These are phyloP conservation scores for Chlorociboria aeruginascens DNA, from an alignment of 495 filamentous ascomycete species.

Conservation along the genomic window DNA sequence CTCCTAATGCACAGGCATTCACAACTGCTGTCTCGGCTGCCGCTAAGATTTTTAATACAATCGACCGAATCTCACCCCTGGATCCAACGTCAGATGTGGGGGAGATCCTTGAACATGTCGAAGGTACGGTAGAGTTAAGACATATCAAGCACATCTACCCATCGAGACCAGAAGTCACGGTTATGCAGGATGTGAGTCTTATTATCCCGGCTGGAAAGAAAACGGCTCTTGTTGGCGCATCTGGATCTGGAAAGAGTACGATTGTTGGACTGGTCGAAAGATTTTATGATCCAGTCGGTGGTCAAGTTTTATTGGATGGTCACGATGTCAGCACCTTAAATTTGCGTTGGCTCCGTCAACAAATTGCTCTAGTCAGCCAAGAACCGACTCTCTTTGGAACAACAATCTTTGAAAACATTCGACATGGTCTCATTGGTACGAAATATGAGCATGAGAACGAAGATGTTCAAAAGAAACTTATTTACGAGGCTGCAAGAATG, in stretches of 20 bases:
- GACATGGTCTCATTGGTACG: conserved; percentile 80
- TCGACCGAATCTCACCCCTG: conserved; percentile 80
- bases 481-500: conserved; percentile 74
- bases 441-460: conserved; percentile 51
- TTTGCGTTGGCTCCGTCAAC: conserved; percentile 80
- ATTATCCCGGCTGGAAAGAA: conserved; percentile 74
- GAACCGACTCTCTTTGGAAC: conserved; percentile 79
- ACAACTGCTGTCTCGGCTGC: conserved; percentile 72
- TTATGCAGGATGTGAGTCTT: conserved; percentile 75
- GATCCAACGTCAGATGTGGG: conserved; percentile 67
- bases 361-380: conserved; percentile 76
- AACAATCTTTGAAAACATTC: conserved; percentile 79
- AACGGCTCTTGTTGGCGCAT: conserved; percentile 76
- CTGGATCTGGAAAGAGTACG: conserved; percentile 84
- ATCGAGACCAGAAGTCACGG: conserved; percentile 74
- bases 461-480: conserved; percentile 54
- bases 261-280: conserved; percentile 85
- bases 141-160: conserved; percentile 89
- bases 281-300: conserved; percentile 82
- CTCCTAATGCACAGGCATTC: conserved; percentile 76
- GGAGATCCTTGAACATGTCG: conserved; percentile 52
- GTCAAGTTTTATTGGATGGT: conserved; percentile 70
- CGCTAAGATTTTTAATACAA: conserved; percentile 82
- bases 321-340: conserved; percentile 74
- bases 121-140: conserved; percentile 72